Evolutionary conservation across 2,329 filamentous ascomycete species (phyloP).

Genomic region (Septoria linicola): DNA sequence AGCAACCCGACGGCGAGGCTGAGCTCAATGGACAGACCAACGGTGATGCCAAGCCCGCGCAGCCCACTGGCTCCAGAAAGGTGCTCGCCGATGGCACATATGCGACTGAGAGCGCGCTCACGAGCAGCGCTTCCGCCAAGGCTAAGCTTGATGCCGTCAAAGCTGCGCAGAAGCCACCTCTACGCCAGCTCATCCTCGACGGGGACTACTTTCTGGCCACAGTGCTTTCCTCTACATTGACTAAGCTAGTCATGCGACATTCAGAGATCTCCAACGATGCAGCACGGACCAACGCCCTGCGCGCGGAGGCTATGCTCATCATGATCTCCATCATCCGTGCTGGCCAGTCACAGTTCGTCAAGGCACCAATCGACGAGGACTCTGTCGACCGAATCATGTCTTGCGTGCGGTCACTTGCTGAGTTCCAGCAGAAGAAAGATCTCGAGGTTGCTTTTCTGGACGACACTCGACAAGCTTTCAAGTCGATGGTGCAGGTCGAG

Average conservation of each 20-base stretch:
- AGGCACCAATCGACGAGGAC: conserved; percentile 95
- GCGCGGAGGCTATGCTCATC: conserved; percentile 97
- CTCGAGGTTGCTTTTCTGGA: conserved; percentile 90
- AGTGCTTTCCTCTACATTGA: conserved; percentile 91
- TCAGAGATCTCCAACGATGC: conserved; percentile 84
- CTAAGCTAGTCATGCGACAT: conserved; percentile 97
- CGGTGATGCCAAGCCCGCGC: conserved; percentile 71
- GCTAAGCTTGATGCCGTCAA: conserved; percentile 95
- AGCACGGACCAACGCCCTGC: conserved; percentile 86
- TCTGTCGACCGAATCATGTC: conserved; percentile 99
- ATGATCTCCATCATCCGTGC: conserved; percentile 99
- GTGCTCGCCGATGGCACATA: conserved; percentile 96
- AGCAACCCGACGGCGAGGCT: conserved; percentile 63
- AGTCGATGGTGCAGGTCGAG: conserved; percentile 93
- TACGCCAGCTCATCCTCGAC: conserved; percentile 91
- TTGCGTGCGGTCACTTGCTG: conserved; percentile 86
- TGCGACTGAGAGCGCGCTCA: conserved; percentile 92
- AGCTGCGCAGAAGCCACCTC: conserved; percentile 90
- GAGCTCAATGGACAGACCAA: conserved; percentile 72
- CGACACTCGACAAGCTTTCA: conserved; percentile 92
- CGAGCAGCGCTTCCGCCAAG: conserved; percentile 83
- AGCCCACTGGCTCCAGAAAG: conserved; percentile 81
- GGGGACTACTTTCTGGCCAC: conserved; percentile 96
- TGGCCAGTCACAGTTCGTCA: conserved; percentile 97
- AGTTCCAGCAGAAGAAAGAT: conserved; percentile 86